These are phyloP conservation scores for Colletotrichum liaoningense DNA, from an alignment of 2,329 filamentous ascomycete species.

Conservation along the genomic window DNA sequence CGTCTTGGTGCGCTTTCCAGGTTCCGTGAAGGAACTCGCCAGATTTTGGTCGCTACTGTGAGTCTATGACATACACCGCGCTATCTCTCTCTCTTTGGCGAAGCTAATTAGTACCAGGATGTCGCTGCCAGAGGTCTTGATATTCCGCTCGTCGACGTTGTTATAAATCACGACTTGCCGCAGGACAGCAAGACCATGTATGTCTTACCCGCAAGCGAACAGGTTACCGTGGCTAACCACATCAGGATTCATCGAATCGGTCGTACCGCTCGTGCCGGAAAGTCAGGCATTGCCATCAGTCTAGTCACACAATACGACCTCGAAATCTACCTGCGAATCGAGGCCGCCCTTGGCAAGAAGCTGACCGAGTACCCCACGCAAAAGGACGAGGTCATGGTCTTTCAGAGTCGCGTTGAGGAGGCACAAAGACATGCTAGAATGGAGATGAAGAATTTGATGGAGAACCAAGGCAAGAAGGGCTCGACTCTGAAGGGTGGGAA, in stretches of 20 bases:
- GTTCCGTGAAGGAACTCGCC: conserved; percentile 82
- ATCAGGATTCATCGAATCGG: conserved; percentile 81
- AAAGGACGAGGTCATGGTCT: conserved; percentile 88
- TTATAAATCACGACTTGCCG: conserved; percentile 88
- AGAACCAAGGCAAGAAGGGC: conserved; percentile 71
- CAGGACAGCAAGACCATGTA: conserved; percentile 86
- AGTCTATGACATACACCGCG: background rate
- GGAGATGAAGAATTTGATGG: conserved; percentile 84
- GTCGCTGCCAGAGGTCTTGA: conserved; percentile 94
- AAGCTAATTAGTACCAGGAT: conserved; percentile 56
- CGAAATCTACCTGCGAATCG: conserved; percentile 83
- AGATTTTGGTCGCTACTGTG: conserved; percentile 88
- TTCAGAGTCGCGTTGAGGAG: conserved; percentile 82
- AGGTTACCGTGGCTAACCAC: background rate
- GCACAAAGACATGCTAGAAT: conserved; percentile 83
- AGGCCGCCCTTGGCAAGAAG: conserved; percentile 83
- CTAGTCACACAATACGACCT: conserved; percentile 91
- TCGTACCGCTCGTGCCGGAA: conserved; percentile 87
- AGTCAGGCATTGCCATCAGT: conserved; percentile 82
- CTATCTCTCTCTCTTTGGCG: background rate
- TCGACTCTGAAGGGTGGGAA: conserved; percentile 54
- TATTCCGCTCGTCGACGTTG: conserved; percentile 90
- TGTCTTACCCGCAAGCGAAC: background rate
- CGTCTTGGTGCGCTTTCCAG: conserved; percentile 91
- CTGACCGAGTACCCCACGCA: conserved; percentile 75